These are phyloP conservation scores for Amanita rubescens DNA, from an alignment of 768 basidiomycete species.

Conservation along the genomic window DNA sequence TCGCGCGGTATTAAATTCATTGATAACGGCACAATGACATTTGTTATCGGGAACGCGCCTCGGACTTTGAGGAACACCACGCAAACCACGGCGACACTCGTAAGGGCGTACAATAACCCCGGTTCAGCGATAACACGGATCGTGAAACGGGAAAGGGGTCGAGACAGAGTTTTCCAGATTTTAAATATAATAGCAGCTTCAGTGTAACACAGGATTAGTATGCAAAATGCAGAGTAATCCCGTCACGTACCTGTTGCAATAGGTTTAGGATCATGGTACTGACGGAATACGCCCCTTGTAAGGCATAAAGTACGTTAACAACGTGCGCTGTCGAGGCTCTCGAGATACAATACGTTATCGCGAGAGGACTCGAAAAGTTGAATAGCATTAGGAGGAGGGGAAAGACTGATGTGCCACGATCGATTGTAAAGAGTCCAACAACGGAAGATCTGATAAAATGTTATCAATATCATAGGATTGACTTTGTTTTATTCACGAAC, in stretches of 20 bases:
- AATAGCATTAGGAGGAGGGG: background rate
- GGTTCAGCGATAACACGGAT: slow-evolving; percentile 2
- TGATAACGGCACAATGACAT: background rate
- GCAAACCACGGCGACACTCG: background rate
- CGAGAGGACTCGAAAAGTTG: background rate
- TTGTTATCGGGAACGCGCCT: background rate
- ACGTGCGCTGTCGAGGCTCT: background rate
- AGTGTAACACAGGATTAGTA: background rate
- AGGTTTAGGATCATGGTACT: background rate
- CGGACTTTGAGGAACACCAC: background rate
- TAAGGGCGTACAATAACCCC: slow-evolving; percentile 1
- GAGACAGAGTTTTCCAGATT: background rate
- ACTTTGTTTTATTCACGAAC: background rate
- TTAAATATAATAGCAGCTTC: slow-evolving; percentile 1
- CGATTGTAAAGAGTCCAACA: background rate
- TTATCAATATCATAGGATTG: background rate
- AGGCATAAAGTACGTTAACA: background rate
- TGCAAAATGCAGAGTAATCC: background rate
- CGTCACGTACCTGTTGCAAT: slow-evolving; percentile 4
- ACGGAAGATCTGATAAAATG: background rate
- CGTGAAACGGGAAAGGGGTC: background rate
- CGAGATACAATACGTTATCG: background rate
- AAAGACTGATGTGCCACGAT: background rate
- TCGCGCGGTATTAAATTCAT: no score
- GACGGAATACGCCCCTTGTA: background rate